A percentile compares a stretch with the other conserved stretches of the same genome.
Evolutionary conservation across 2,329 filamentous ascomycete species (phyloP).

Genomic region (Albifimbria verrucaria): DNA sequence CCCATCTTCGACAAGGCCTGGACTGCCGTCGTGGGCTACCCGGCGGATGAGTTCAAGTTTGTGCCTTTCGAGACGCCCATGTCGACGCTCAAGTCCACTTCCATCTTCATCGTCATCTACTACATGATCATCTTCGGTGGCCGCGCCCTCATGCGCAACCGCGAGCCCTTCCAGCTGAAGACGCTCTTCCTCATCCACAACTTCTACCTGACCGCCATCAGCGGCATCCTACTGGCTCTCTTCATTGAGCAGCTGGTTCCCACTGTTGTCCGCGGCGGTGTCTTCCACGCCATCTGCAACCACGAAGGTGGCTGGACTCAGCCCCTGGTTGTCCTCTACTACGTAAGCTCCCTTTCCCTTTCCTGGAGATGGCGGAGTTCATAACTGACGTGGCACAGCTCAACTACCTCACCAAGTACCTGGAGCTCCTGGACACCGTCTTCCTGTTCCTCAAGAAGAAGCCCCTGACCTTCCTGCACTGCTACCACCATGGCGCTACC

Average conservation of each 20-base stretch:
- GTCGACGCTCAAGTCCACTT: constrained; percentile 83
- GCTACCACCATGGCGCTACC: constrained; percentile 96
- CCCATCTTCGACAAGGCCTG: constrained; percentile 90
- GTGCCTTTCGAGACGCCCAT: constrained; percentile 77
- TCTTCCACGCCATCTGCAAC: constrained; percentile 88
- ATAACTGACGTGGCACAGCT: constrained; percentile 54
- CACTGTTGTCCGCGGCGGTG: constrained; percentile 72
- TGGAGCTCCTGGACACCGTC: constrained; percentile 91
- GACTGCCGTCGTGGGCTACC: constrained; percentile 73
- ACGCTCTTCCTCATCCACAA: constrained; percentile 94
- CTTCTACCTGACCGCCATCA: constrained; percentile 86
- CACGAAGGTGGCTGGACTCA: constrained; percentile 85
- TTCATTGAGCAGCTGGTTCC: constrained; percentile 91
- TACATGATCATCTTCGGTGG: constrained; percentile 93
- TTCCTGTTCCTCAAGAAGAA: constrained; percentile 99
- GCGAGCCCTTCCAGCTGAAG: constrained; percentile 82
- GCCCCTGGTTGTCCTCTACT: constrained; percentile 91
- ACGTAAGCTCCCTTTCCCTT: constrained; percentile 57
- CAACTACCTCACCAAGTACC: constrained; percentile 97
- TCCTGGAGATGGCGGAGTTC: constrained; percentile 27
- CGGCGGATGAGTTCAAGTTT: constrained; percentile 83
- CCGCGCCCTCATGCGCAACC: constrained; percentile 85
- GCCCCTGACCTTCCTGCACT: constrained; percentile 97
- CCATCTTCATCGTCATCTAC: constrained; percentile 80
- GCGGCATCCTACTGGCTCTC: constrained; percentile 72